Percentiles rank a stretch among this genome's conserved stretches.
Evolutionary conservation across 345 rosid species (phyloP).

Genomic region (Bruguiera gymnorhiza): DNA sequence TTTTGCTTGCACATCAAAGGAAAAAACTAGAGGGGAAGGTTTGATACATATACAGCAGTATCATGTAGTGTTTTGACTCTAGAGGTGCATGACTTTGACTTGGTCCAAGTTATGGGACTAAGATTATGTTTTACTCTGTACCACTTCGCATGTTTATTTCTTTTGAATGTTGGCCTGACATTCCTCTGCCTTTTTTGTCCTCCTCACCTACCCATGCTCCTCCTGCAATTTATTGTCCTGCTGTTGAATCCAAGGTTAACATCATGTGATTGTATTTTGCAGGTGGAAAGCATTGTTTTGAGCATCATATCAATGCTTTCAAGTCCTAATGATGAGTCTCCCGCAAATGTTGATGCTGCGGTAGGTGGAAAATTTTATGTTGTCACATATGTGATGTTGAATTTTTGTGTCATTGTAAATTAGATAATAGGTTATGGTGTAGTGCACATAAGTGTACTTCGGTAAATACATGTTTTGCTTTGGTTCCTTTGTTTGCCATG

Average conservation of each 20-base stretch:
- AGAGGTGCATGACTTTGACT: not conserved
- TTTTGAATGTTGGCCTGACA: not conserved
- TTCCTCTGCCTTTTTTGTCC: not conserved
- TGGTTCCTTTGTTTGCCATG: too few relatives aligned
- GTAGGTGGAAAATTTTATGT: conserved; percentile 35
- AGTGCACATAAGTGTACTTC: not conserved
- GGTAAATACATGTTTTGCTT: too few relatives aligned
- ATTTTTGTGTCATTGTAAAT: not conserved
- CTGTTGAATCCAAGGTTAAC: not conserved
- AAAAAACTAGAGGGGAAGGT: not conserved
- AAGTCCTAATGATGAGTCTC: conserved; percentile 86
- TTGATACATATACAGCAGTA: not conserved
- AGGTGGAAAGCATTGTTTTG: conserved; percentile 87
- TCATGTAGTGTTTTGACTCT: not conserved
- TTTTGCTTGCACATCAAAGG: not conserved
- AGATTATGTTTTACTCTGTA: not conserved
- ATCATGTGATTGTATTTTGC: conserved; percentile 14
- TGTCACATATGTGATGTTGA: not conserved
- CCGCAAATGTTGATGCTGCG: conserved; percentile 91
- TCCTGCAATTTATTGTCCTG: not conserved
- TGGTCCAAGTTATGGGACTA: not conserved
- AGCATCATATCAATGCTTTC: conserved; percentile 92
- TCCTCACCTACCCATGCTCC: not conserved
- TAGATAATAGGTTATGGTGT: not conserved
- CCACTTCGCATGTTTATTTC: not conserved